phyloP scores from a whole-genome alignment of 495 filamentous ascomycete genomes.

The Cryomyces minteri region DNA sequence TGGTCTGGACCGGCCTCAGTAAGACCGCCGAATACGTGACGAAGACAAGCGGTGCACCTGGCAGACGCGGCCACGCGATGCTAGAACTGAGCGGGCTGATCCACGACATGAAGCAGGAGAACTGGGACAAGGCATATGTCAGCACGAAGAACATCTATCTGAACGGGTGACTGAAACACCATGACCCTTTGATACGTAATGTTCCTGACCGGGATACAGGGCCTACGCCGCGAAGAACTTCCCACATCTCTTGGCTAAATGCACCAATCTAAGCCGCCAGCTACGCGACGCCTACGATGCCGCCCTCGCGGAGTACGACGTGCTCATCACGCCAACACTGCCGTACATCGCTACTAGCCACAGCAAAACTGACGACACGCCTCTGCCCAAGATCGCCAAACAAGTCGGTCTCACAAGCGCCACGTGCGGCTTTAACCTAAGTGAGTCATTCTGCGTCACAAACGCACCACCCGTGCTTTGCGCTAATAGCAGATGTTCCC shows the following conservation, averaged over 20 bases:
- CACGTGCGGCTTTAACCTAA: too few species aligned
- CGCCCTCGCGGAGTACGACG: slow-evolving; percentile 24
- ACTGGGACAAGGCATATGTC: slow-evolving; percentile 16
- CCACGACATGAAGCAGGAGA: slow-evolving; percentile 24
- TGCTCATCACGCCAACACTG: slow-evolving; percentile 27
- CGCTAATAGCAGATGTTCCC: too few species aligned
- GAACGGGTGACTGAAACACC: slow-evolving; percentile 11
- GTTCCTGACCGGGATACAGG: too few species aligned
- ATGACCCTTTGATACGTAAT: slow-evolving; percentile 7
- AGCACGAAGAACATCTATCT: slow-evolving; percentile 7
- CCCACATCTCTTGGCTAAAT: slow-evolving; percentile 20
- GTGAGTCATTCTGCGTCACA: too few species aligned
- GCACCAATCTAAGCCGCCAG: slow-evolving; percentile 23
- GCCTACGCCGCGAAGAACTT: slow-evolving; percentile 10
- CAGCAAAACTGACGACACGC: slow-evolving; percentile 3
- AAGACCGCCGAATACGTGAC: slow-evolving; percentile 25
- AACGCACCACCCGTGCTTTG: too few species aligned
- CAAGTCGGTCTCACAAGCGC: too few species aligned
- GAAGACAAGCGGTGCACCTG: slow-evolving; percentile 22
- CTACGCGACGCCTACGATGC: slow-evolving; percentile 27
- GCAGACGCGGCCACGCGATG: slow-evolving; percentile 23
- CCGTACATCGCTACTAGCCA: slow-evolving; percentile 21
- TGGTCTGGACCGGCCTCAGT: slow-evolving; percentile 32
- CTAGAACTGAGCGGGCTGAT: slow-evolving; percentile 22
- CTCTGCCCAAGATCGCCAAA: slow-evolving; percentile 4